These are phyloP conservation scores for Backusella liffmaniae DNA, from an alignment of 192 early-diverging fungal species.

Conservation along the genomic window DNA sequence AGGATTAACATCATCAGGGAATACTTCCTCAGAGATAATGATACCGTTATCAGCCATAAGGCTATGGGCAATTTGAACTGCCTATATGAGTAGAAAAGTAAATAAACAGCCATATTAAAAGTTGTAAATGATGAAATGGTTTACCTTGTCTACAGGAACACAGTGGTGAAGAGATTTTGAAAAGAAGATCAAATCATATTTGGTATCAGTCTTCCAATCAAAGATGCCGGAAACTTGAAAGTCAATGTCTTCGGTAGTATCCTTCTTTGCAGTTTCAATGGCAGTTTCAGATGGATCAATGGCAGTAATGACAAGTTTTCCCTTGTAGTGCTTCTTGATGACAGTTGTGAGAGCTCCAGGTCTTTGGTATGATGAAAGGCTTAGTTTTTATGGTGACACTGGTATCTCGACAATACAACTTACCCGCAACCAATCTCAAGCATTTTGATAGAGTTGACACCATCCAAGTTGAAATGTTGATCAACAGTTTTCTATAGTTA, in stretches of 20 bases:
- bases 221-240: constrained; percentile 9
- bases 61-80: neutral
- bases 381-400: neutral
- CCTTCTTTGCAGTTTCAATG: neutral
- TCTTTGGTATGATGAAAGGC: neutral
- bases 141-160: constrained; percentile 14
- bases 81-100: neutral
- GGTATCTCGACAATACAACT: neutral
- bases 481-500: neutral
- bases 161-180: constrained; percentile 25
- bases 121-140: neutral
- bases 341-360: constrained; percentile 1
- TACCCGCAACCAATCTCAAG: constrained; percentile 15
- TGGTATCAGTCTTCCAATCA: neutral
- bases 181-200: constrained; percentile 18
- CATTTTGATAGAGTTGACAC: neutral
- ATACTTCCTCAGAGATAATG: constrained; percentile 11
- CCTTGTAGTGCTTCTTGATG: constrained; percentile 1
- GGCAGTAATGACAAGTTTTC: neutral
- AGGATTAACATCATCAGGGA: neutral
- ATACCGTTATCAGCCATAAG: neutral
- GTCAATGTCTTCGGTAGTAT: neutral
- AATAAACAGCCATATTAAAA: neutral
- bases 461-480: neutral
- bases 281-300: neutral